phyloP scores from a whole-genome alignment of 2,329 filamentous ascomycete species.

The Byssothecium circinans region DNA sequence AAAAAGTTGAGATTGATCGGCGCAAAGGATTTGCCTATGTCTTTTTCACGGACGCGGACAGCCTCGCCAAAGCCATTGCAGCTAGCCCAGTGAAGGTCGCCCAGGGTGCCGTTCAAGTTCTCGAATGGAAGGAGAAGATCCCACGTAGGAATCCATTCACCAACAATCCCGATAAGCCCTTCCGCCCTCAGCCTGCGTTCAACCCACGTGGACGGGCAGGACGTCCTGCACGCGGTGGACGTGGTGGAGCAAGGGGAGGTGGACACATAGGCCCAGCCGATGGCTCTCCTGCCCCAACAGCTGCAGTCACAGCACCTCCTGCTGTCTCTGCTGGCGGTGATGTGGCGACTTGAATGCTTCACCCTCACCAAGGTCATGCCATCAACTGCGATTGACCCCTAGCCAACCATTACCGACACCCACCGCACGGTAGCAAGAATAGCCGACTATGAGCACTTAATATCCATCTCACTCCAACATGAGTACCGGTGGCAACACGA shows the following conservation, averaged over 20 bases:
- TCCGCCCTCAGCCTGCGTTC: constrained; percentile 36
- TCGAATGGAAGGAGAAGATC: constrained; percentile 71
- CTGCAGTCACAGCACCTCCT: constrained; percentile 13
- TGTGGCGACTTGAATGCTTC: constrained; percentile 13
- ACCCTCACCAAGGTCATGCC: not conserved
- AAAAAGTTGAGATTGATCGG: constrained; percentile 87
- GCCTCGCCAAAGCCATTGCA: constrained; percentile 75
- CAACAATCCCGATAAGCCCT: constrained; percentile 4
- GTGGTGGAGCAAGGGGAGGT: constrained; percentile 19
- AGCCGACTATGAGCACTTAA: not conserved
- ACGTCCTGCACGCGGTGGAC: constrained; percentile 31
- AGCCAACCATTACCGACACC: not conserved
- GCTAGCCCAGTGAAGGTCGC: constrained; percentile 81
- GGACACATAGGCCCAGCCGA: constrained; percentile 14
- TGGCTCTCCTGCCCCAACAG: constrained; percentile 8
- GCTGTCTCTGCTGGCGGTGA: constrained; percentile 15
- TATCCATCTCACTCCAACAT: not conserved
- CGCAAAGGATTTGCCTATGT: constrained; percentile 94
- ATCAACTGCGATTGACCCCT: not conserved
- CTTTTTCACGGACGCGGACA: constrained; percentile 75
- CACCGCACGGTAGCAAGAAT: not conserved
- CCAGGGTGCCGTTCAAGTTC: constrained; percentile 81
- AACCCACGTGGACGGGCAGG: constrained; percentile 38
- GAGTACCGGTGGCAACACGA: not conserved
- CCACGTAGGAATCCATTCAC: constrained; percentile 31